Base-by-base conservation (phyloP, 2,329 filamentous ascomycete species). In the Aaosphaeria arxii region DNA sequence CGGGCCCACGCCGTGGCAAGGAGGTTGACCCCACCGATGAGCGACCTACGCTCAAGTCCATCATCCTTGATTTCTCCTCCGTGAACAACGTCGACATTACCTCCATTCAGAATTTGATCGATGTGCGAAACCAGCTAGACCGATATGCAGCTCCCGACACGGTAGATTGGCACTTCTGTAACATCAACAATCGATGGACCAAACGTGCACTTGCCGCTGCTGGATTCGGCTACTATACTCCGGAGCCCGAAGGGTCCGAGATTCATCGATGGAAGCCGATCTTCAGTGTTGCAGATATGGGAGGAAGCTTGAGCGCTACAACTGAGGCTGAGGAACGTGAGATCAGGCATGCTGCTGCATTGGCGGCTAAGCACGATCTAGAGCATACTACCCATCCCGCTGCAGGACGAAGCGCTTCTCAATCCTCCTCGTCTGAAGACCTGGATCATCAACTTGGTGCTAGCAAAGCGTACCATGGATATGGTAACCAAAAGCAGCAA, bases 21-120 rank as follows among this genome's bases (percentile, higher is more conserved):
- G 62, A 72, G 59, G 50, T 51, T 7, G 52, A 67, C 58, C 6
- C 72, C 68, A 36, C 54, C 3, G 71, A 77, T 43, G 74, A 78
- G 45, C 75, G 84, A 11, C 88, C 91, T 1, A 87, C 83, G 0
- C 80, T 96, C 45, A 91, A 89, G 66, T 91, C 92, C 30, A 77
- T 97, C 58, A 92, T 97, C 51, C 81, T 99, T 24, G 94, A 99
- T 69, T 95, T 97, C 71, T 91, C 88, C 0, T 88, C 89, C 0
- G 91, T 97, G 55, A 96, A 96, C 74, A 91, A 96, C 58, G 87
- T 96, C 46, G 94, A 99, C 62, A 84, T 95, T 52, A 97, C 94
- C 0, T 94, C 90, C 0, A 82, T 96, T 2, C 94, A 99, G 72
- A 87, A 90, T 62, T 77, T 99, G 40, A 95, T 97, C 63, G 94